phyloP scores from a whole-genome alignment of 495 filamentous ascomycete genomes.

The Trypethelium eluteriae region DNA sequence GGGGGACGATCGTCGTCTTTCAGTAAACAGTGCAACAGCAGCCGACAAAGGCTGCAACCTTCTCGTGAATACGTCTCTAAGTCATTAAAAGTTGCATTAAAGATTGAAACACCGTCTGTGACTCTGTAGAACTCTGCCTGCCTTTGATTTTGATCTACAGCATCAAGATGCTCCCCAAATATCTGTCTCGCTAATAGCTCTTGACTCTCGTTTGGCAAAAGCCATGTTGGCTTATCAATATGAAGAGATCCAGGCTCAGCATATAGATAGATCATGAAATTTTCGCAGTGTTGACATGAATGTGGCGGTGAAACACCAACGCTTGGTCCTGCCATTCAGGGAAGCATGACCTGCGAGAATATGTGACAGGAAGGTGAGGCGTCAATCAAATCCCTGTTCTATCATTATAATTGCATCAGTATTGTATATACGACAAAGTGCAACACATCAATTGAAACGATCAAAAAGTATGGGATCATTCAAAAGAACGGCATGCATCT shows the following conservation, averaged over 20 bases:
- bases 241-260: neutral
- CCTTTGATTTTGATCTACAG: slow-evolving; percentile 1
- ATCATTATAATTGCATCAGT: neutral
- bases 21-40: slow-evolving; percentile 1
- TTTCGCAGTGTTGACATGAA: slow-evolving; percentile 1
- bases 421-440: slow-evolving; percentile 1
- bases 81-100: slow-evolving; percentile 2
- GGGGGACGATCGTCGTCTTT: neutral
- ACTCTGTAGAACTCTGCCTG: slow-evolving; percentile 1
- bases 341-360: neutral
- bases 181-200: neutral
- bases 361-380: neutral
- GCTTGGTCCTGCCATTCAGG: neutral
- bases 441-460: slow-evolving; percentile 1
- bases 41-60: neutral
- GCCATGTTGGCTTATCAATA: slow-evolving; percentile 1
- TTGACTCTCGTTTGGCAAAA: slow-evolving; percentile 1
- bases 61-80: neutral
- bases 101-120: slow-evolving; percentile 1
- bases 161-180: slow-evolving; percentile 1
- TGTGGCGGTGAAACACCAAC: neutral
- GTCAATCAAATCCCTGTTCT: slow-evolving; percentile 1
- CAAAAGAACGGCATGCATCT: slow-evolving; percentile 1
- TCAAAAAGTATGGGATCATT: slow-evolving; percentile 1
- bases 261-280: slow-evolving; percentile 2